Conservation (phyloP, 805 yeast species). For the Candida ulmi region DNA sequence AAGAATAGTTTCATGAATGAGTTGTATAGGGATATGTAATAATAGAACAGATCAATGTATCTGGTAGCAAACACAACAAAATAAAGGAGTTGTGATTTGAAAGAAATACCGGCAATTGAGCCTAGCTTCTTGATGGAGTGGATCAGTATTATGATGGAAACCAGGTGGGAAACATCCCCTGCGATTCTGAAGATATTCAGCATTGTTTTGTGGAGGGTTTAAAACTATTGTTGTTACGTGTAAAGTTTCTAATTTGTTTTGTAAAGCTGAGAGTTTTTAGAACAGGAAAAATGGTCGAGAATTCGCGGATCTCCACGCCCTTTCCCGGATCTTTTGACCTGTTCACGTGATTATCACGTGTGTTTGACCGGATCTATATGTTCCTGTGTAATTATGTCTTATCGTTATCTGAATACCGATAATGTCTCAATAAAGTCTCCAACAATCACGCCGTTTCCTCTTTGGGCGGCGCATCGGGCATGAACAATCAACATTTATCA, state of each 20-base stretch:
- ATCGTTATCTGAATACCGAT: too few species aligned
- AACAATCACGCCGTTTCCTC: too few species aligned
- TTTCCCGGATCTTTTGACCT: too few species aligned
- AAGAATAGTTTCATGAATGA: constrained; percentile 77
- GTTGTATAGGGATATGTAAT: constrained; percentile 66
- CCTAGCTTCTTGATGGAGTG: constrained; percentile 58
- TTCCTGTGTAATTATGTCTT: too few species aligned
- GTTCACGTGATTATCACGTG: too few species aligned
- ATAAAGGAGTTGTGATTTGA: constrained; percentile 83
- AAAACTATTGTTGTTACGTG: background rate
- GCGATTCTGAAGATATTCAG: constrained; percentile 38
- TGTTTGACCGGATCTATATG: too few species aligned
- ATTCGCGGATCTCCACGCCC: too few species aligned
- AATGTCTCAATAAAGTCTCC: too few species aligned
- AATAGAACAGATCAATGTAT: constrained; percentile 43
- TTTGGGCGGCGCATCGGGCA: background rate
- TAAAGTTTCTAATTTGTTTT: too few species aligned
- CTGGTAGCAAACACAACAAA: constrained; percentile 67
- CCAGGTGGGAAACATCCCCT: constrained; percentile 81
- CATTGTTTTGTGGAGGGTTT: constrained; percentile 11
- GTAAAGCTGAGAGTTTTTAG: too few species aligned
- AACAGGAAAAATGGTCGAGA: too few species aligned
- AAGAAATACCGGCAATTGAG: constrained; percentile 78
- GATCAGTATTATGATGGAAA: constrained; percentile 70
- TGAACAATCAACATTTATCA: too few species aligned